Evolutionary conservation across 169 alveolate species (phyloP), one percentile per base, ranked within the genome.

Genomic region (Eimeria sp.): DNA sequence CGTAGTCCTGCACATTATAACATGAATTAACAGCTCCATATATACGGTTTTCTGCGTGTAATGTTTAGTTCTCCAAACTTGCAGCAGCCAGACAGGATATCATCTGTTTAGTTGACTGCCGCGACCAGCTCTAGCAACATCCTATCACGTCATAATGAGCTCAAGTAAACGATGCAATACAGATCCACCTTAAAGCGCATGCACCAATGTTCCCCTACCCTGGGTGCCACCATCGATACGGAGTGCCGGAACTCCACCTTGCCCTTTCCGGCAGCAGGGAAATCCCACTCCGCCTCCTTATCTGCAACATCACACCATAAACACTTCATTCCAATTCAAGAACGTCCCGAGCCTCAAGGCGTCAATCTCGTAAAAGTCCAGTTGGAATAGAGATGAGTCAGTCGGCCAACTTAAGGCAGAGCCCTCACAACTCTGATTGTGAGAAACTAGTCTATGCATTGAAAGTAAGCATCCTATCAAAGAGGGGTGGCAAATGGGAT

Each of bases 211-310:
- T 10, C 18, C 4, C 92, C 67, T 54, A 86, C 92, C 92, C 25
- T 86, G n/a, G 63, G 92, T 7, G 92, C 92, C 34, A 86, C 92
- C 92, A 86, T 86, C n/a, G 92, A 86, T 34, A 86, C 92, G 45
- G 92, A 57, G 27, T 67, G 86, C 22, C 86, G 43, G 57, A 93
- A 93, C 67, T 83, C 96, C 70, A 93, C 96, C 96, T 82, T 93
- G n/a, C 96, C 96, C 51, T 88, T 65, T 6, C 94, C 94, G 16
- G 78, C 93, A 18, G 96, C 49, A 25, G 92, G 96, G 76, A 88
- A 54, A 10, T 93, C 93, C 96, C 96, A 93, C 34, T 93, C 96
- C 3, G 96, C 96, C 27, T 93, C 96, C 47, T 82, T 93, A 18
- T 93, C 96, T 93, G 93, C 93, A 47, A 13, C 27, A 58, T 49